phyloP scores from a whole-genome alignment of 2,329 filamentous ascomycete species.

The Alternaria sp. region DNA sequence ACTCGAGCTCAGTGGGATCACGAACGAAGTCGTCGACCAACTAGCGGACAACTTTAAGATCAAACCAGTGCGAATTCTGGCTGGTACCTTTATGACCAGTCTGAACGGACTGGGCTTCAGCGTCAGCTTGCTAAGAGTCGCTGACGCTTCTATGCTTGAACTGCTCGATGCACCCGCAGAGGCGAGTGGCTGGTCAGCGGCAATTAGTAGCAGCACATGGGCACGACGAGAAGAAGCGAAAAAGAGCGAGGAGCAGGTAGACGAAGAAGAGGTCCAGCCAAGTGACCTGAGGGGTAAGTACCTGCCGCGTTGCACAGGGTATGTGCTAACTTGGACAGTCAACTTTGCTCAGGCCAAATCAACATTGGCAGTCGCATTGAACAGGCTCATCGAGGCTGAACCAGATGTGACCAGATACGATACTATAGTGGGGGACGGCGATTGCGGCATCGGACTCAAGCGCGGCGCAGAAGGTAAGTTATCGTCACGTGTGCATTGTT shows the following conservation, averaged over 20 bases:
- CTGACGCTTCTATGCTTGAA: slow-evolving; percentile 71
- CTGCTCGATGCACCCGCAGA: slow-evolving; percentile 73
- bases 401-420: slow-evolving; percentile 72
- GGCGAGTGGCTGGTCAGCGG: slow-evolving; percentile 71
- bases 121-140: slow-evolving; percentile 70
- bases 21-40: slow-evolving; percentile 70
- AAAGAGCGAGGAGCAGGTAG: slow-evolving; percentile 52
- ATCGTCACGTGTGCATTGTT: slow-evolving; percentile 43
- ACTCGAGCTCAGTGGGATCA: slow-evolving; percentile 76
- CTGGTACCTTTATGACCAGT: slow-evolving; percentile 76
- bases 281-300: slow-evolving; percentile 62
- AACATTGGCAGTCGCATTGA: slow-evolving; percentile 64
- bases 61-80: slow-evolving; percentile 67
- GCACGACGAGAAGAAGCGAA: slow-evolving; percentile 55
- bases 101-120: slow-evolving; percentile 77
- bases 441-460: slow-evolving; percentile 87
- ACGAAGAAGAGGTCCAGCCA: slow-evolving; percentile 57
- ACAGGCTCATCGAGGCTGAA: slow-evolving; percentile 70
- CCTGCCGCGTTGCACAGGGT: neutral
- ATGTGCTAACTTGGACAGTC: slow-evolving; percentile 48
- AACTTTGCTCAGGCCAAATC: slow-evolving; percentile 62
- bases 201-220: slow-evolving; percentile 68
- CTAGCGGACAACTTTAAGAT: slow-evolving; percentile 66
- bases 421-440: slow-evolving; percentile 87
- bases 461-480: slow-evolving; percentile 76